Evolutionary conservation across 1,139 yeast genomes (phyloP).

Genomic region (Taphrina sp.): DNA sequence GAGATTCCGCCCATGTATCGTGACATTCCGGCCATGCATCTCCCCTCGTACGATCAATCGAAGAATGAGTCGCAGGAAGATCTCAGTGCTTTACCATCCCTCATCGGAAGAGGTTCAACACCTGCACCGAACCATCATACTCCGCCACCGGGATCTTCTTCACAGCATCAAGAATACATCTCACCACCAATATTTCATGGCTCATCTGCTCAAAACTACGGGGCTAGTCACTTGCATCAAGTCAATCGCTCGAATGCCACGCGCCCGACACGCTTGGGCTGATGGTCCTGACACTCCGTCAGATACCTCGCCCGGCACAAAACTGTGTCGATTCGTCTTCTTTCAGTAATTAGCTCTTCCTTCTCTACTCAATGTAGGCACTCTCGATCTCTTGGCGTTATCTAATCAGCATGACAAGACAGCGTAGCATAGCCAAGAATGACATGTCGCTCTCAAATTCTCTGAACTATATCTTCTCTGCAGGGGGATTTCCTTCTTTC

Average conservation of each 20-base stretch:
- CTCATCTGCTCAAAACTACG: neutral
- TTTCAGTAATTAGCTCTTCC: too few relatives aligned
- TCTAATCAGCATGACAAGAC: too few relatives aligned
- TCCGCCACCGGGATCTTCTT: conserved; percentile 5
- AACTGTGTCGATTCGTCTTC: too few relatives aligned
- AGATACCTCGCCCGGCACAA: too few relatives aligned
- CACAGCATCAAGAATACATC: conserved; percentile 9
- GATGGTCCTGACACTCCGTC: too few relatives aligned
- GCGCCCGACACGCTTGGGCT: too few relatives aligned
- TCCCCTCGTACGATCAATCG: conserved; percentile 48
- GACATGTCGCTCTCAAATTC: too few relatives aligned
- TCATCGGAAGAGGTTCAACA: conserved; percentile 24
- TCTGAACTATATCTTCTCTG: too few relatives aligned
- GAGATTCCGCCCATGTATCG: conserved; percentile 97
- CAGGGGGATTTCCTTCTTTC: too few relatives aligned
- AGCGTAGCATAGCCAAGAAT: too few relatives aligned
- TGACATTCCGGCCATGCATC: conserved; percentile 66
- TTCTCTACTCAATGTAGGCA: too few relatives aligned
- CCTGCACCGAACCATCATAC: conserved; percentile 8
- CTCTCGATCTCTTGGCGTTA: too few relatives aligned
- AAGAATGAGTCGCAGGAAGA: conserved; percentile 26
- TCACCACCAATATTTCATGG: neutral
- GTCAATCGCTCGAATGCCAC: conserved; percentile 12
- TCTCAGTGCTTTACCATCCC: conserved; percentile 10
- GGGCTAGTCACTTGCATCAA: conserved; percentile 13